A percentile compares a stretch with the other conserved stretches of the same genome.
Conservation (phyloP, 192 early-diverging fungal species). For the Mortierella alpina region DNA sequence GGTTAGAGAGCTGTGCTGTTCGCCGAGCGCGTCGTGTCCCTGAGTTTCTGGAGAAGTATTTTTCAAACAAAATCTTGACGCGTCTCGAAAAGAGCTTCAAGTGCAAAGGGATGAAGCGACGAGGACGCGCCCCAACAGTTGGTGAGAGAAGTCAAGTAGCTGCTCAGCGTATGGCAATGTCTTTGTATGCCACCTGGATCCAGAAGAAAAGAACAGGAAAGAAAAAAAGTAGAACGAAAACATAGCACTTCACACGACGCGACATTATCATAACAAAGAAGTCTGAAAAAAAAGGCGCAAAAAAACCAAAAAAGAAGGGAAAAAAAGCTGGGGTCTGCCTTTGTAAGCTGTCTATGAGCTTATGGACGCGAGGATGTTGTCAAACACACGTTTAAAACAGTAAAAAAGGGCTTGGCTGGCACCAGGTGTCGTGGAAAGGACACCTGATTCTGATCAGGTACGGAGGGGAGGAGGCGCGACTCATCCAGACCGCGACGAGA, state of each 20-base stretch:
- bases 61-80: not conserved
- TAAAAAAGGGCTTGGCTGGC: no score
- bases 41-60: not conserved
- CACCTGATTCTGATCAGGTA: not conserved
- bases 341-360: not conserved
- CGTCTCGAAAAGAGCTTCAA: no score
- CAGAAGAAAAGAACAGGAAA: not conserved
- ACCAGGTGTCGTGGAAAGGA: no score
- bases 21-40: not conserved
- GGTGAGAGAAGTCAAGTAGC: no score
- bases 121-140: no score
- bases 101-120: no score
- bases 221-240: slow-evolving; percentile 2
- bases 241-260: not conserved
- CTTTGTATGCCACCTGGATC: no score
- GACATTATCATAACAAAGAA: not conserved
- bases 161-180: no score
- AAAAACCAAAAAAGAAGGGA: not conserved
- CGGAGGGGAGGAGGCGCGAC: not conserved
- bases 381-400: not conserved
- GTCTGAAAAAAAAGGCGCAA: not conserved
- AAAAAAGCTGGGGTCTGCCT: not conserved
- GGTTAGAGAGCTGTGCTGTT: not conserved
- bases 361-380: not conserved
- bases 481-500: not conserved